Evolutionary conservation across 78 protist species (phyloP).

Genomic region (Dictyostelium intermedium): DNA sequence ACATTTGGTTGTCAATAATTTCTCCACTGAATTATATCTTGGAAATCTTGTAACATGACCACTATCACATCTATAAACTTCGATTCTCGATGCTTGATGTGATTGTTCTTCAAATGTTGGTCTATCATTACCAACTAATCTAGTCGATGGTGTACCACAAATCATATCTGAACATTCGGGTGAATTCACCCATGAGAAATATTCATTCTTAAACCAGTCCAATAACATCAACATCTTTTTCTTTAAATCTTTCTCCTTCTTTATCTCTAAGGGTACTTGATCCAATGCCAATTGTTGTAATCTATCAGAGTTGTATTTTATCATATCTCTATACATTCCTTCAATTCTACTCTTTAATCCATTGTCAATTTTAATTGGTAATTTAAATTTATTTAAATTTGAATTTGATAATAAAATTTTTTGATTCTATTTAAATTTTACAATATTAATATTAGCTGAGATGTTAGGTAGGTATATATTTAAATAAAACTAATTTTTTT

Average conservation of each 20-base stretch:
- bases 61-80: slow-evolving; percentile 81
- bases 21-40: slow-evolving; percentile 84
- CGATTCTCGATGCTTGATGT: slow-evolving; percentile 78
- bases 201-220: slow-evolving; percentile 85
- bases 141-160: background rate
- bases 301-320: background rate
- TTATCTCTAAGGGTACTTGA: background rate
- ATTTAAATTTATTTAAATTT: background rate
- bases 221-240: slow-evolving; percentile 63
- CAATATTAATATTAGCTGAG: background rate
- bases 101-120: slow-evolving; percentile 36
- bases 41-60: slow-evolving; percentile 81
- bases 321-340: background rate
- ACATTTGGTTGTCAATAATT: slow-evolving; percentile 80
- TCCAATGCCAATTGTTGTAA: background rate
- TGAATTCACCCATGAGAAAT: slow-evolving; percentile 86
- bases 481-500: background rate
- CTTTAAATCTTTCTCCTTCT: background rate
- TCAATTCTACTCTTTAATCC: background rate
- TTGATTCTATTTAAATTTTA: background rate
- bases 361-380: background rate
- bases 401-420: background rate
- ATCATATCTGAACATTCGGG: slow-evolving; percentile 68
- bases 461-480: too few species aligned
- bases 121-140: background rate